phyloP scores from a whole-genome alignment of 805 yeast genomes.

The Komagataella populi region DNA sequence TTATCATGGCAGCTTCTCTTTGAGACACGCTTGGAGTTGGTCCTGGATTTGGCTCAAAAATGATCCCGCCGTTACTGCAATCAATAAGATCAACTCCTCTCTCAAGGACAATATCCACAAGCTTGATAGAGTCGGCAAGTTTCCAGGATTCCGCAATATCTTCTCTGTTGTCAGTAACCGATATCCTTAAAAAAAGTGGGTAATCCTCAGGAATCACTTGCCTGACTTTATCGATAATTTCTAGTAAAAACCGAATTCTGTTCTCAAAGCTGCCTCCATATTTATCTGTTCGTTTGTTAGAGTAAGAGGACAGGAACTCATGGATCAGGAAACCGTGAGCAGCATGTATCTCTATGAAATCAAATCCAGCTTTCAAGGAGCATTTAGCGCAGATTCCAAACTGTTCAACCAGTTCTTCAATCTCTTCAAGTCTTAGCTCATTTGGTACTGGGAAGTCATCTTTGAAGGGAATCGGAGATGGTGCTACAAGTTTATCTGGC shows the following conservation, averaged over 20 bases:
- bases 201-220: slow-evolving; percentile 22
- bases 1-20: slow-evolving; percentile 22
- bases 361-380: slow-evolving; percentile 40
- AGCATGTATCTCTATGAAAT: slow-evolving; percentile 51
- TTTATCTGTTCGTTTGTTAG: slow-evolving; percentile 44
- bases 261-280: slow-evolving; percentile 55
- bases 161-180: slow-evolving; percentile 25
- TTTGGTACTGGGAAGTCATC: slow-evolving; percentile 17
- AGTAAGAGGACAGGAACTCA: slow-evolving; percentile 29
- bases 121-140: slow-evolving; percentile 26
- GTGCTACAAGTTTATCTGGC: slow-evolving; percentile 28
- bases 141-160: slow-evolving; percentile 27
- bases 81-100: slow-evolving; percentile 39
- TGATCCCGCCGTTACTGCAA: slow-evolving; percentile 40
- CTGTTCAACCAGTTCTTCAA: slow-evolving; percentile 22
- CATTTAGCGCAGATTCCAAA: slow-evolving; percentile 33
- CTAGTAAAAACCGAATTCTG: slow-evolving; percentile 34
- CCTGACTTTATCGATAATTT: slow-evolving; percentile 29
- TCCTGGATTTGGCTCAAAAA: slow-evolving; percentile 17
- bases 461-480: slow-evolving; percentile 24
- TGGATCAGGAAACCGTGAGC: slow-evolving; percentile 50
- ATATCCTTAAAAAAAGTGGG: slow-evolving; percentile 34
- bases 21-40: slow-evolving; percentile 18
- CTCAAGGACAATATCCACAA: slow-evolving; percentile 24
- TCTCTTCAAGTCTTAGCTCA: slow-evolving; percentile 28